Evolutionary conservation across 2,329 filamentous ascomycete genomes (phyloP), one percentile per base, ranked within the genome.

Genomic region (Paecilomyces formosus): DNA sequence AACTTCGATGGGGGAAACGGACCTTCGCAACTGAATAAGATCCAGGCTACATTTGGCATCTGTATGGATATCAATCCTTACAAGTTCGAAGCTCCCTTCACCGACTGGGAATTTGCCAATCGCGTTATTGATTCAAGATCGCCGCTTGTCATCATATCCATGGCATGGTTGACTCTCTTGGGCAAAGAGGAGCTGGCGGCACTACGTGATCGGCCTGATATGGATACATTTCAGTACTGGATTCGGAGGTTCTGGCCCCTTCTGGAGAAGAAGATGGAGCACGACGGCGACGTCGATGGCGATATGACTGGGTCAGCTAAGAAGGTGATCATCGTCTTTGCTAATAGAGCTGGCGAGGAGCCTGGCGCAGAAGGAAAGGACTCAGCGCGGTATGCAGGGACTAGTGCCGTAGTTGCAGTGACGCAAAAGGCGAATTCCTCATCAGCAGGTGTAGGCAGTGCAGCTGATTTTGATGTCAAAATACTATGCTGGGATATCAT

Each of bases 221-320:
- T 82, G 67, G 80, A 83, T 64, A 87, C 85, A 0, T 78, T 87
- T 59, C 78, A 78, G 55, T 88, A 87, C 67, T 88, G 85, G 85
- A 71, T 87, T 21, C 79, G 82, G 68, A 72, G 85, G 50, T 82
- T 87, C 59, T 76, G 78, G 67, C 85, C 85, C 1, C 67, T 81
- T 8, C 59, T 80, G n/a, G 65, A 68, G 39, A 67, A 67, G 56
- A 65, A 58, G 30, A 70, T 73, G 66, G 56, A 57, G 18, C 69
- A 72, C 60, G 60, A 60, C 9, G 59, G 59, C 21, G 65, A 71
- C 53, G 57, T 68, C 18, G 70, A 73, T 56, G 65, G 62, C 21
- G 59, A 18, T 21, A 33, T 9, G 11, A 24, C 53, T n/a, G 39
- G 53, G 18, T 50, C 54, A 7, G 60, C 63, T 21, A 72, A 72